Conservation (phyloP, 2,329 filamentous ascomycete genomes). For the Keithomyces neogunnii region DNA sequence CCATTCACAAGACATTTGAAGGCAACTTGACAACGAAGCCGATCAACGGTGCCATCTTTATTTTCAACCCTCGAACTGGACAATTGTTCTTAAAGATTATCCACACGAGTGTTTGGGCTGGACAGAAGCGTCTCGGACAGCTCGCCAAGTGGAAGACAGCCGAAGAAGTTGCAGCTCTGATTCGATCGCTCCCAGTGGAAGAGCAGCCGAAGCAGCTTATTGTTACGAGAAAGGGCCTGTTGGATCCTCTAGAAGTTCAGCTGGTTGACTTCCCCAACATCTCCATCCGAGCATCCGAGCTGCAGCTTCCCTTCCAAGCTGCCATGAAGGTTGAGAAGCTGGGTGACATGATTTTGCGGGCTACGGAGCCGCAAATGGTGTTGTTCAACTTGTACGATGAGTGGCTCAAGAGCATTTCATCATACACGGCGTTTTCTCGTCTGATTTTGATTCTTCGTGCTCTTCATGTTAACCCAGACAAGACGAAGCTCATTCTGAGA, state of each 20-base stretch:
- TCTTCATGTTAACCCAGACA: slow-evolving; percentile 95
- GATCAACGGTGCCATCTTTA: slow-evolving; percentile 99
- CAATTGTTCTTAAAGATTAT: slow-evolving; percentile 99
- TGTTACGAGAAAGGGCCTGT: slow-evolving; percentile 90
- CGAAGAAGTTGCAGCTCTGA: slow-evolving; percentile 97
- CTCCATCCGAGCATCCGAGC: slow-evolving; percentile 91
- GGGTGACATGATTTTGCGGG: slow-evolving; percentile 96
- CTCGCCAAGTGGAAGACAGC: slow-evolving; percentile 99
- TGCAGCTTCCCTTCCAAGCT: slow-evolving; percentile 96
- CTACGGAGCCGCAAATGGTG: slow-evolving; percentile 99
- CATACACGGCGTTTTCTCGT: slow-evolving; percentile 96
- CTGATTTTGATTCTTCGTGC: slow-evolving; percentile 88
- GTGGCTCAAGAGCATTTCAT: slow-evolving; percentile 97
- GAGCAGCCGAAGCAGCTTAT: slow-evolving; percentile 99
- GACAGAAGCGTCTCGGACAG: slow-evolving; percentile 97
- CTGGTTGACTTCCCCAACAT: slow-evolving; percentile 98
- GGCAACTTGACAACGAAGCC: slow-evolving; percentile 98
- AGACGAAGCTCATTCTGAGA: slow-evolving; percentile 89
- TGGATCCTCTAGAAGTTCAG: slow-evolving; percentile 96
- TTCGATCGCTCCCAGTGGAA: slow-evolving; percentile 89
- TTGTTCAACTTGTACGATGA: slow-evolving; percentile 98
- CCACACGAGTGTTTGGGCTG: slow-evolving; percentile 97
- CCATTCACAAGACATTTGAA: slow-evolving; percentile 99
- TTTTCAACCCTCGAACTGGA: slow-evolving; percentile 98
- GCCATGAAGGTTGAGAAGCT: slow-evolving; percentile 99